phyloP scores from a whole-genome alignment of 257 asterid genomes.

The Paraleonurus japonicus region DNA sequence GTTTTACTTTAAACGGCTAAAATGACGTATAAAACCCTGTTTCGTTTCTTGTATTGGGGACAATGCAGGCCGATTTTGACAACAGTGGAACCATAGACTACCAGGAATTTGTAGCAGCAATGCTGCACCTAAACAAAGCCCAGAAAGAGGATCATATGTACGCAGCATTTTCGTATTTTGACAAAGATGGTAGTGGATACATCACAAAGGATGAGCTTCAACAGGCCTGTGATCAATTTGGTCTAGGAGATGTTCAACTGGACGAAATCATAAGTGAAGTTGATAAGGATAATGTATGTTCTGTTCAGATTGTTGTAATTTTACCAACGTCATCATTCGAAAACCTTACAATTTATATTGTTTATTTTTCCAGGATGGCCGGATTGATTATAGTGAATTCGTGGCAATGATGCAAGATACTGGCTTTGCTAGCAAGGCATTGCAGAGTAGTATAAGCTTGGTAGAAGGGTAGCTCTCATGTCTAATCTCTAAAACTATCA shows the following conservation, averaged over 20 bases:
- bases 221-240: conserved; percentile 71
- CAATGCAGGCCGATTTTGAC: conserved; percentile 65
- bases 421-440: conserved; percentile 28
- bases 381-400: conserved; percentile 70
- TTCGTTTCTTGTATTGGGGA: background rate
- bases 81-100: conserved; percentile 77
- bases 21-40: background rate
- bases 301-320: background rate
- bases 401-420: conserved; percentile 82
- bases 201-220: conserved; percentile 78
- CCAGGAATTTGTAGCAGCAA: conserved; percentile 80
- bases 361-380: conserved; percentile 55
- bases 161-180: conserved; percentile 75
- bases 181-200: conserved; percentile 74
- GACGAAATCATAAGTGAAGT: conserved; percentile 76
- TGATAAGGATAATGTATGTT: conserved; percentile 60
- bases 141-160: conserved; percentile 63
- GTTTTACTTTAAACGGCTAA: too few relatives aligned
- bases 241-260: conserved; percentile 46
- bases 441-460: too few relatives aligned
- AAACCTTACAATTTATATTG: too few relatives aligned
- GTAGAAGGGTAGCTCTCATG: too few relatives aligned
- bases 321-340: too few relatives aligned
- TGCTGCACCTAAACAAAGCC: conserved; percentile 67
- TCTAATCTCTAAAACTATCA: too few relatives aligned